These are phyloP conservation scores for Raphanus sativus DNA, from an alignment of 345 rosid genomes.

Conservation along the genomic window DNA sequence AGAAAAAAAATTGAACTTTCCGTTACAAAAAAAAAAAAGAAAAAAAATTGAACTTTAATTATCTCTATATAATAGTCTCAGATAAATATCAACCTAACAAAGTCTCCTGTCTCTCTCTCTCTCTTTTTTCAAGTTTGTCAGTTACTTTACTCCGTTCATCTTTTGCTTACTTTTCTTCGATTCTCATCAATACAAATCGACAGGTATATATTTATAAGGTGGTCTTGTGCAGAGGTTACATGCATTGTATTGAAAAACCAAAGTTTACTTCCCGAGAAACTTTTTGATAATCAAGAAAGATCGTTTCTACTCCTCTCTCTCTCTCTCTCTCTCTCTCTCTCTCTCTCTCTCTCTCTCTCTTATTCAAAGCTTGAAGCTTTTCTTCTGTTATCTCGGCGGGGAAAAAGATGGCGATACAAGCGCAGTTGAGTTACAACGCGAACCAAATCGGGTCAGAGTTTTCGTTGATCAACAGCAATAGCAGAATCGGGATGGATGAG, in stretches of 20 bases:
- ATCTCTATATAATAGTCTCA: background rate
- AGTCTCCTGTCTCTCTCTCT: conserved; percentile 29
- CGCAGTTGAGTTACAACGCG: conserved; percentile 51
- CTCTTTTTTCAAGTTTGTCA: conserved; percentile 15
- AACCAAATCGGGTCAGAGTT: conserved; percentile 42
- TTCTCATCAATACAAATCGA: conserved; percentile 22
- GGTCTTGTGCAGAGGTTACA: conserved; percentile 27
- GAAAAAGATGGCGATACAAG: conserved; percentile 62
- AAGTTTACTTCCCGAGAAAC: background rate
- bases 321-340: no score
- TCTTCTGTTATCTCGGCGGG: conserved; percentile 3
- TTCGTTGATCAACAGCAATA: conserved; percentile 42
- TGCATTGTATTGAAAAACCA: conserved; percentile 25
- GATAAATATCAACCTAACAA: conserved; percentile 24
- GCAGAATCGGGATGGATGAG: no score
- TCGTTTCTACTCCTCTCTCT: conserved; percentile 18
- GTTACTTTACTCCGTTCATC: conserved; percentile 2
- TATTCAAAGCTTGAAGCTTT: conserved; percentile 8
- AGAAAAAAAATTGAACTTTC: no score
- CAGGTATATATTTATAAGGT: background rate
- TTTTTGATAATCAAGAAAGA: background rate
- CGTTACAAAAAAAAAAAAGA: no score
- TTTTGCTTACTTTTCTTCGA: background rate
- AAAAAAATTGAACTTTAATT: background rate
- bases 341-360: background rate